phyloP scores from a whole-genome alignment of 1,284 basidiomycete genomes.

The Trichosporon asahii region DNA sequence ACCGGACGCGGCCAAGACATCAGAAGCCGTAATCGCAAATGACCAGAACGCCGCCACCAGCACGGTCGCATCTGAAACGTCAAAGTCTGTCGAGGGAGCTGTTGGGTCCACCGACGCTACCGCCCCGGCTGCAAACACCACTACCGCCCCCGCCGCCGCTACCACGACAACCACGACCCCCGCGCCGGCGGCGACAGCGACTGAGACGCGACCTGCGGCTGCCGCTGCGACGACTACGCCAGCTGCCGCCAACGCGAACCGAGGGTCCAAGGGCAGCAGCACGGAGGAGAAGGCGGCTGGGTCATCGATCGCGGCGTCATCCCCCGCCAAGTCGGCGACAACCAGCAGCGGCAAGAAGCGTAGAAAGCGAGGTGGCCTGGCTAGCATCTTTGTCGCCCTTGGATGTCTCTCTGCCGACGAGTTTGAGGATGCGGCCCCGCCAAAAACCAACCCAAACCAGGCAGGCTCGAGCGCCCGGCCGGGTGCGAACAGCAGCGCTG shows the following conservation, averaged over 20 bases:
- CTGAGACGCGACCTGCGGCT: background rate
- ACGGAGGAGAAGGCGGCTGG: slow-evolving; percentile 13
- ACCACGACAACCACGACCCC: background rate
- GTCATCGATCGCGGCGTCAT: slow-evolving; percentile 5
- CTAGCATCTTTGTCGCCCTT: slow-evolving; percentile 39
- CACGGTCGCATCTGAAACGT: background rate
- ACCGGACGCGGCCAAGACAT: background rate
- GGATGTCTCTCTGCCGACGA: slow-evolving; percentile 46
- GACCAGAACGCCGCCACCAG: background rate
- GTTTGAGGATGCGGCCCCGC: slow-evolving; percentile 39
- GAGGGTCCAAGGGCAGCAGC: slow-evolving; percentile 2
- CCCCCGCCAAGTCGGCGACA: slow-evolving; percentile 7
- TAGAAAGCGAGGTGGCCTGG: slow-evolving; percentile 42
- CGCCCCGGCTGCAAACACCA: background rate
- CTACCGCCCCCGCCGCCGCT: background rate
- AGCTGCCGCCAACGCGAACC: background rate
- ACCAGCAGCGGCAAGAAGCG: slow-evolving; percentile 35
- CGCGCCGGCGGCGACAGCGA: background rate
- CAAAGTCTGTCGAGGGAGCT: background rate
- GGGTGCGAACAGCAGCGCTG: background rate
- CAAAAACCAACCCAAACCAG: slow-evolving; percentile 19
- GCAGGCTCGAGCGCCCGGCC: slow-evolving; percentile 10
- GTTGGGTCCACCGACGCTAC: background rate
- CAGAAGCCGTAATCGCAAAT: slow-evolving; percentile 1
- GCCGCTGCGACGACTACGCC: background rate